These are phyloP conservation scores for Fagopyrum esculentum DNA, from an alignment of 148 eudicot genomes.

Conservation along the genomic window DNA sequence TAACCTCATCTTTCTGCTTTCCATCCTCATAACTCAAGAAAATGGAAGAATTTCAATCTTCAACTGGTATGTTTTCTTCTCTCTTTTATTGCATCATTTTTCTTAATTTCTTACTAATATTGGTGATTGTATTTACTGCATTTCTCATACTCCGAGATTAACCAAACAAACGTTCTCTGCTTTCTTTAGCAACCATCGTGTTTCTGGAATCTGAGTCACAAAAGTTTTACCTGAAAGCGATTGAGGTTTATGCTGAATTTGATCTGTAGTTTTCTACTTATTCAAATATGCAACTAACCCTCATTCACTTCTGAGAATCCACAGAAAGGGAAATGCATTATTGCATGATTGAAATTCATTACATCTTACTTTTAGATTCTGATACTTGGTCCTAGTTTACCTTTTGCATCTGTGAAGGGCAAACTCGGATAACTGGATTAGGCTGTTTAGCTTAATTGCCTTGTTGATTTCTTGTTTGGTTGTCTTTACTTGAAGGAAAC, in stretches of 20 bases:
- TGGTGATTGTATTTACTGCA: neutral
- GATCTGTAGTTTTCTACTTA: neutral
- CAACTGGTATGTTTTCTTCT: slow-evolving; percentile 15
- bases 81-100: slow-evolving; percentile 1
- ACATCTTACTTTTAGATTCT: neutral
- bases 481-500: slow-evolving; percentile 27
- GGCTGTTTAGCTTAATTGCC: neutral
- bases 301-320: neutral
- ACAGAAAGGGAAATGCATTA: neutral
- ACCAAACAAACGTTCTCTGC: neutral
- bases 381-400: neutral
- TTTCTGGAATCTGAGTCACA: slow-evolving; percentile 8
- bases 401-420: neutral
- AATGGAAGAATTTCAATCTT: slow-evolving; percentile 21
- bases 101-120: neutral
- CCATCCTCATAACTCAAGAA: slow-evolving; percentile 6
- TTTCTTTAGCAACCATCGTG: neutral
- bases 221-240: neutral
- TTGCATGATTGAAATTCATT: neutral
- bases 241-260: neutral
- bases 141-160: slow-evolving; percentile 1
- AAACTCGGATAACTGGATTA: neutral
- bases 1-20: slow-evolving; percentile 4
- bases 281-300: neutral
- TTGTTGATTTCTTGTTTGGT: neutral